These are phyloP conservation scores for Calvatia gigantea DNA, from an alignment of 768 basidiomycete species.

Conservation along the genomic window DNA sequence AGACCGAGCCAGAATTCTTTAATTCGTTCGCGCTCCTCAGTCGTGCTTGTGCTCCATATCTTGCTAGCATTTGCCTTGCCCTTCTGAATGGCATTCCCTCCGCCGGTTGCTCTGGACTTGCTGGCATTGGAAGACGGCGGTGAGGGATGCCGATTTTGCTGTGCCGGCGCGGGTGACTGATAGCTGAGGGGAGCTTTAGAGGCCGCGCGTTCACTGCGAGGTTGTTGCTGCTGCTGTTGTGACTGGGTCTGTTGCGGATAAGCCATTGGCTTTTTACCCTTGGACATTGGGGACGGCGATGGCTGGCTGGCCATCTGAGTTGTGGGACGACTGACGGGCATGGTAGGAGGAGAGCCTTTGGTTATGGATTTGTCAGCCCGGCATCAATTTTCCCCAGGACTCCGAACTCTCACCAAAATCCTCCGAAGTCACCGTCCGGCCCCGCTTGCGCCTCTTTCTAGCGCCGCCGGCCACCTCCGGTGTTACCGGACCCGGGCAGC, in stretches of 20 bases:
- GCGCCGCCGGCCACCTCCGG: slow-evolving; percentile 1
- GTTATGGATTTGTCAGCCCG: slow-evolving; percentile 35
- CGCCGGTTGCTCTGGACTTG: slow-evolving; percentile 32
- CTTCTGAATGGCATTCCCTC: slow-evolving; percentile 25
- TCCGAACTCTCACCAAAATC: slow-evolving; percentile 12
- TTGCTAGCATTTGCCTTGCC: slow-evolving; percentile 58
- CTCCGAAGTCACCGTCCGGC: not conserved
- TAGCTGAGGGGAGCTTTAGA: slow-evolving; percentile 45
- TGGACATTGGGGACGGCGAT: slow-evolving; percentile 75
- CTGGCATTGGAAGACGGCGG: slow-evolving; percentile 44
- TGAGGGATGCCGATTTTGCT: slow-evolving; percentile 41
- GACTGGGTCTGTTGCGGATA: slow-evolving; percentile 42
- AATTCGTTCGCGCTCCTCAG: slow-evolving; percentile 94
- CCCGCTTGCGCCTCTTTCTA: slow-evolving; percentile 3
- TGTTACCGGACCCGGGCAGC: not conserved
- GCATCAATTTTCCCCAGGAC: slow-evolving; percentile 22
- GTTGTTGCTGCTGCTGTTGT: slow-evolving; percentile 31
- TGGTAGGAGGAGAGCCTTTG: slow-evolving; percentile 32
- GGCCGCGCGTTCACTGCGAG: slow-evolving; percentile 44
- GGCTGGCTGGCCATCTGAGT: slow-evolving; percentile 32
- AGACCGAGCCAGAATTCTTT: slow-evolving; percentile 97
- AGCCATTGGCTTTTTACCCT: slow-evolving; percentile 91
- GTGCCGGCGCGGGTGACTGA: slow-evolving; percentile 32
- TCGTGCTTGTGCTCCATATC: slow-evolving; percentile 93
- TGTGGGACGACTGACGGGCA: slow-evolving; percentile 34